A percentile compares a stretch with the other conserved stretches of the same genome.
These are phyloP conservation scores for Tolypocladium tropicale DNA, from an alignment of 2,329 filamentous ascomycete species.

Conservation along the genomic window DNA sequence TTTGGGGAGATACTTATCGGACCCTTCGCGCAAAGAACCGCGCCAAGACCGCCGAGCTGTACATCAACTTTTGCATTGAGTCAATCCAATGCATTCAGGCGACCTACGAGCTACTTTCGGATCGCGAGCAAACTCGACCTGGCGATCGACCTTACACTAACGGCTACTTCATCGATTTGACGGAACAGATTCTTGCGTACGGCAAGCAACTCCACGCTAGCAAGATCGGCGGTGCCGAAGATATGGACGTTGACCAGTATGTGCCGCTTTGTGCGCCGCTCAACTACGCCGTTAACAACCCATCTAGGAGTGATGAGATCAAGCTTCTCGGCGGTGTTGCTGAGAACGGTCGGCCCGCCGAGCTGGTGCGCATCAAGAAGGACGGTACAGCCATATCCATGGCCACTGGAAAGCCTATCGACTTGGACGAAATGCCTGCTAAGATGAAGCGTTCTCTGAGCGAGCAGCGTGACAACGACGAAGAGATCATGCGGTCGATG, in stretches of 20 bases:
- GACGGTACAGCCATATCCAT: conserved; percentile 73
- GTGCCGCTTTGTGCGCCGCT: conserved; percentile 23
- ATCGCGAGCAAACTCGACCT: conserved; percentile 76
- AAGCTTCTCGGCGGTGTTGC: conserved; percentile 72
- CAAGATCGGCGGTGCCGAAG: conserved; percentile 47
- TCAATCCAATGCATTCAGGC: conserved; percentile 86
- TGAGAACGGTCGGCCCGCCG: conserved; percentile 71
- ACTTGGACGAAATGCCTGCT: conserved; percentile 38
- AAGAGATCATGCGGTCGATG: conserved; percentile 83
- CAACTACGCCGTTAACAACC: conserved; percentile 16
- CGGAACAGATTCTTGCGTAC: conserved; percentile 88
- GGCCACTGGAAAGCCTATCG: conserved; percentile 56
- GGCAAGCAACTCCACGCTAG: conserved; percentile 71
- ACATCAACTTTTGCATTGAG: conserved; percentile 81
- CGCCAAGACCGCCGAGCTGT: conserved; percentile 59
- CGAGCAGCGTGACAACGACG: conserved; percentile 65
- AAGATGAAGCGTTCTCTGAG: conserved; percentile 57
- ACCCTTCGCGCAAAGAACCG: conserved; percentile 67
- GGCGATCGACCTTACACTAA: conserved; percentile 86
- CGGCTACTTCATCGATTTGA: conserved; percentile 93
- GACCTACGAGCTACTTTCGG: conserved; percentile 75
- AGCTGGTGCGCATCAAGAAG: conserved; percentile 74
- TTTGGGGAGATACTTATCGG: conserved; percentile 58
- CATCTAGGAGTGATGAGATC: conserved; percentile 50
- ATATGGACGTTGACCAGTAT: conserved; percentile 50